A percentile compares a stretch with the other conserved stretches of the same genome.
phyloP scores from a whole-genome alignment of 2,329 filamentous ascomycete species.

The Penicillium oxalicum region DNA sequence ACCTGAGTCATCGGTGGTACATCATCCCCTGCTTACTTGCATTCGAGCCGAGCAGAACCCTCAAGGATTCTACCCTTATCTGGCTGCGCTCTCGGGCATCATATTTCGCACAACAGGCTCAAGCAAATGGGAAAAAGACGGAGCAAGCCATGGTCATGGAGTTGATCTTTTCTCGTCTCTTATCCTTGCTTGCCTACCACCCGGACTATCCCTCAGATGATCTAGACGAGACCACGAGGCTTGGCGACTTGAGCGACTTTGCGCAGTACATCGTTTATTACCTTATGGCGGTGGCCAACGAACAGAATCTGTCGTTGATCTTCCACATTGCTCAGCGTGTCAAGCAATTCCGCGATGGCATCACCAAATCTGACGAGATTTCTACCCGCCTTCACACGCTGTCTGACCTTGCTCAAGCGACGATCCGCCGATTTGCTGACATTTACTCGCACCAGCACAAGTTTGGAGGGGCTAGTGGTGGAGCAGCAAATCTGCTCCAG shows the following conservation, averaged over 20 bases:
- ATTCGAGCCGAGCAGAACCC: conserved; percentile 72
- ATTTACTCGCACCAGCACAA: conserved; percentile 65
- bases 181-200: conserved; percentile 88
- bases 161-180: conserved; percentile 69
- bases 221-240: conserved; percentile 40
- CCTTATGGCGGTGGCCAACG: conserved; percentile 71
- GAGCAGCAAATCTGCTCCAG: conserved; percentile 57
- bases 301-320: conserved; percentile 81
- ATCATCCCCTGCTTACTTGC: conserved; percentile 84
- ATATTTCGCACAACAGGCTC: conserved; percentile 51
- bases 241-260: conserved; percentile 66
- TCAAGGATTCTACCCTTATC: conserved; percentile 70
- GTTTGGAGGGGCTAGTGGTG: conserved; percentile 35
- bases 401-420: conserved; percentile 76
- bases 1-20: conserved; percentile 81
- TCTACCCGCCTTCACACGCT: conserved; percentile 66
- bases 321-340: conserved; percentile 88
- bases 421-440: conserved; percentile 81
- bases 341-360: conserved; percentile 79
- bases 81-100: conserved; percentile 82
- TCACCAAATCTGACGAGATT: conserved; percentile 50
- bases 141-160: conserved; percentile 66
- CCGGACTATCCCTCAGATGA: conserved; percentile 63
- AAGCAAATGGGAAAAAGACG: conserved; percentile 31
- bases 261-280: conserved; percentile 88